Conservation (phyloP, 768 basidiomycete genomes). For the Lactifluus rugatus region DNA sequence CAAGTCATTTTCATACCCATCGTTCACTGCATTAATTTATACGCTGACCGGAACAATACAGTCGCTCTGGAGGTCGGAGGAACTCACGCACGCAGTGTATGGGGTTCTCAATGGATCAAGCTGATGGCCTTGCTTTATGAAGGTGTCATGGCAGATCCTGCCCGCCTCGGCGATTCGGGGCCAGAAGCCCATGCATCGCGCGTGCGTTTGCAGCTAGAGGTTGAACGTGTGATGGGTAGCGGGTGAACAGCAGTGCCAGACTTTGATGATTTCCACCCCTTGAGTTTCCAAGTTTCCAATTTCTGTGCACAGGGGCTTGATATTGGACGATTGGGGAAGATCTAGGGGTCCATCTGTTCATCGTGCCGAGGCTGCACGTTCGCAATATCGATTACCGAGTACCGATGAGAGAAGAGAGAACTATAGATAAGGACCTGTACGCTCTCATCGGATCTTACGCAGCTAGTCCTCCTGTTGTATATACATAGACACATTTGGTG, state of each 20-base stretch:
- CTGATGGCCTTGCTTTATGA: constrained; percentile 57
- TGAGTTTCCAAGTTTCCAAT: neutral
- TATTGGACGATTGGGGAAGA: neutral
- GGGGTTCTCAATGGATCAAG: constrained; percentile 77
- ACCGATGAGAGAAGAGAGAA: neutral
- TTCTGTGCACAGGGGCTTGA: neutral
- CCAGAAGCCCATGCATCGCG: constrained; percentile 35
- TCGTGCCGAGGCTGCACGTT: constrained; percentile 1
- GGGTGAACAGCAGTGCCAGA: neutral
- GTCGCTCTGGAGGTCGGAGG: constrained; percentile 69
- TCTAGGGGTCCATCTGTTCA: neutral
- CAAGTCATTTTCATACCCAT: neutral
- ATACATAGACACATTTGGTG: neutral
- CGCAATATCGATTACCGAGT: constrained; percentile 7
- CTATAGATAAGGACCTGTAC: constrained; percentile 2
- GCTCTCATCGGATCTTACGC: constrained; percentile 7
- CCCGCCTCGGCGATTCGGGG: constrained; percentile 30
- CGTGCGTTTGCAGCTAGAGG: constrained; percentile 50
- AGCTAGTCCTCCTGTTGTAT: neutral
- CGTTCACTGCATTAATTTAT: constrained; percentile 5
- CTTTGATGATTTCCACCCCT: neutral
- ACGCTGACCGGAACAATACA: constrained; percentile 22
- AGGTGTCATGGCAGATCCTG: constrained; percentile 42
- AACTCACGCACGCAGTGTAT: constrained; percentile 44
- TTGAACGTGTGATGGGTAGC: constrained; percentile 48